Percentiles rank a stretch among this genome's conserved stretches.
phyloP scores from a whole-genome alignment of 2,329 filamentous ascomycete genomes.

The Penicillium vulpinum region DNA sequence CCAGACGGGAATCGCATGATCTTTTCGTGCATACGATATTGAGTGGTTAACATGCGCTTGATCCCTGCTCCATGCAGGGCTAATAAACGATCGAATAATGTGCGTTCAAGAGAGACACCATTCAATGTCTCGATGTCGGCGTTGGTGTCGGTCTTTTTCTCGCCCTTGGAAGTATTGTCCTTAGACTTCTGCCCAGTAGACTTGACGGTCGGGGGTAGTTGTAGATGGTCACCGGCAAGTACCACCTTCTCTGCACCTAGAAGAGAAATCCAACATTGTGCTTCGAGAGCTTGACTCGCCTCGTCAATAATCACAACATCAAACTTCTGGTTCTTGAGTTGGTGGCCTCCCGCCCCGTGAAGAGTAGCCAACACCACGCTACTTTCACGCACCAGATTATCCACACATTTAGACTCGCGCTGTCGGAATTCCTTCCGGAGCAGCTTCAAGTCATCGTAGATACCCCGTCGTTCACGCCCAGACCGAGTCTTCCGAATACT shows the following conservation, averaged over 20 bases:
- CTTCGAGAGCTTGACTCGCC: conserved; percentile 91
- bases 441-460: conserved; percentile 83
- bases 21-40: conserved; percentile 95
- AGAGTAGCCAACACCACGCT: conserved; percentile 90
- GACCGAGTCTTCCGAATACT: conserved; percentile 83
- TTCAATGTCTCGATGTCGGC: conserved; percentile 39
- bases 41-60: conserved; percentile 92
- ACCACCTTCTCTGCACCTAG: conserved; percentile 78
- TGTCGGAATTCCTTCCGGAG: conserved; percentile 85
- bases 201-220: conserved; percentile 93
- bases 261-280: conserved; percentile 94
- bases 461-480: conserved; percentile 73
- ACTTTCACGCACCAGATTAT: conserved; percentile 70
- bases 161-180: conserved; percentile 37
- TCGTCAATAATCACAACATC: conserved; percentile 96
- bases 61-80: conserved; percentile 76
- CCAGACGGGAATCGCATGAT: conserved; percentile 95
- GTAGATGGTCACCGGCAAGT: conserved; percentile 89
- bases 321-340: conserved; percentile 76
- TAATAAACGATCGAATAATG: conserved; percentile 86
- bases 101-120: conserved; percentile 73
- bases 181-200: conserved; percentile 54
- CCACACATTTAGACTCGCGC: conserved; percentile 78
- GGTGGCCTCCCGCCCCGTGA: conserved; percentile 84
- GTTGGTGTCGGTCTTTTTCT: conserved; percentile 33